A percentile compares a stretch with the other conserved stretches of the same genome.
Conservation (phyloP, 1,284 basidiomycete species). For the Fistulina hepatica region DNA sequence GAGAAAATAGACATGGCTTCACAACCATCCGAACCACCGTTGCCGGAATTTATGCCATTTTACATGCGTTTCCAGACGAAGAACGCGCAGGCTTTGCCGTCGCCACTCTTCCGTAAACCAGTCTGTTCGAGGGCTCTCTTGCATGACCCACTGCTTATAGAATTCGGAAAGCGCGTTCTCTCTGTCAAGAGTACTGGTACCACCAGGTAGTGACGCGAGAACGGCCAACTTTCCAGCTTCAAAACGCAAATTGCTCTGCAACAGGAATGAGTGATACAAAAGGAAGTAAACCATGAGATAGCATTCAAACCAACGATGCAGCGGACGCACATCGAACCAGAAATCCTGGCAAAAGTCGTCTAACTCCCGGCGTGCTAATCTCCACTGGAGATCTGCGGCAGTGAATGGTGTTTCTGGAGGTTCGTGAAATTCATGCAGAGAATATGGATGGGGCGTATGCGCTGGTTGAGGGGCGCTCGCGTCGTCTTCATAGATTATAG, state of each 20-base stretch:
- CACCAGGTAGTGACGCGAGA: slow-evolving; percentile 43
- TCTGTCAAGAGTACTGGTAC: slow-evolving; percentile 38
- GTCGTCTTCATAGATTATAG: slow-evolving; percentile 58
- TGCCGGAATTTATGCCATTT: not conserved
- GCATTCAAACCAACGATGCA: slow-evolving; percentile 2
- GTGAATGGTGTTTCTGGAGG: slow-evolving; percentile 22
- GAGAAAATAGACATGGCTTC: too few relatives aligned
- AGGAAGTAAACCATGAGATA: not conserved
- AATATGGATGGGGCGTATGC: slow-evolving; percentile 53
- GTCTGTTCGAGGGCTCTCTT: slow-evolving; percentile 46
- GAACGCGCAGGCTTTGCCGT: slow-evolving; percentile 33
- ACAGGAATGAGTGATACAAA: slow-evolving; percentile 6
- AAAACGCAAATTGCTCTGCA: slow-evolving; percentile 64
- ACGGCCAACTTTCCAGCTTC: slow-evolving; percentile 49
- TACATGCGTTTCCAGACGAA: not conserved
- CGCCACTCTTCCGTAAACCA: slow-evolving; percentile 56
- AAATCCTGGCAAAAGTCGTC: slow-evolving; percentile 65
- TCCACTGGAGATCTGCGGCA: slow-evolving; percentile 52
- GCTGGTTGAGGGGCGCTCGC: slow-evolving; percentile 23
- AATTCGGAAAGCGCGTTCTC: slow-evolving; percentile 61
- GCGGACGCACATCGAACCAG: slow-evolving; percentile 59
- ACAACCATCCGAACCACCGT: not conserved
- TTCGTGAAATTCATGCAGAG: slow-evolving; percentile 52
- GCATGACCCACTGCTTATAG: slow-evolving; percentile 58
- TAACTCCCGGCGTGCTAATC: slow-evolving; percentile 53